Conservation (phyloP, 106 monocot species). For the Acorus calamus region DNA sequence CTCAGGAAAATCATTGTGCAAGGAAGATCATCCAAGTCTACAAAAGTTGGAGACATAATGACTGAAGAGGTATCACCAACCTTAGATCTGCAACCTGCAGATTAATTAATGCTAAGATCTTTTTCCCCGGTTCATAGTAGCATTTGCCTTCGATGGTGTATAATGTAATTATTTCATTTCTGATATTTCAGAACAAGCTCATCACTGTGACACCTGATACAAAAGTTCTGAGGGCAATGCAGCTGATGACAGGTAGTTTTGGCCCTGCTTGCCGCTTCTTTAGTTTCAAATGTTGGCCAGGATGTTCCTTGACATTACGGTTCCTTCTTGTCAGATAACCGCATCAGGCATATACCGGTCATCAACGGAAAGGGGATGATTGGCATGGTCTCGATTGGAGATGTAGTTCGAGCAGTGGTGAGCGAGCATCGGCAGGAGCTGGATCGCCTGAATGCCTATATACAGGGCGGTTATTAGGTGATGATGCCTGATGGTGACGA, state of each 20-base stretch:
- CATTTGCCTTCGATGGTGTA: too few relatives aligned
- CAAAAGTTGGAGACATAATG: constrained; percentile 99
- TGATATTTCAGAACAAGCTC: constrained; percentile 63
- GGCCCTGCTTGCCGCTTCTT: not conserved
- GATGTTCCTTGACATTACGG: too few relatives aligned
- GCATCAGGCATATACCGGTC: constrained; percentile 93
- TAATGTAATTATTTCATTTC: not conserved
- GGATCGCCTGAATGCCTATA: constrained; percentile 76
- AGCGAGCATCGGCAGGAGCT: constrained; percentile 85
- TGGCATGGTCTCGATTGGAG: constrained; percentile 96
- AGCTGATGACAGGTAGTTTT: constrained; percentile 88
- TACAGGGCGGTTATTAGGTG: constrained; percentile 82
- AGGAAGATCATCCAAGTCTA: constrained; percentile 95
- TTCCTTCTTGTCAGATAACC: constrained; percentile 43
- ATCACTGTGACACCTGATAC: constrained; percentile 87
- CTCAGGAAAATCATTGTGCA: constrained; percentile 95
- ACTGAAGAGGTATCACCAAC: constrained; percentile 72
- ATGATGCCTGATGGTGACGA: too few relatives aligned
- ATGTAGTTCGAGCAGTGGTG: constrained; percentile 91
- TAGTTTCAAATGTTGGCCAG: too few relatives aligned
- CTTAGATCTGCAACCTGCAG: not conserved
- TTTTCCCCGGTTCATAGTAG: not conserved
- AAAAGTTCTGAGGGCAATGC: constrained; percentile 89
- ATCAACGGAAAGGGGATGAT: constrained; percentile 60
- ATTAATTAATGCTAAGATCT: not conserved